Base-by-base conservation (phyloP, 192 early-diverging fungal species). In the Coemansia sp. region DNA sequence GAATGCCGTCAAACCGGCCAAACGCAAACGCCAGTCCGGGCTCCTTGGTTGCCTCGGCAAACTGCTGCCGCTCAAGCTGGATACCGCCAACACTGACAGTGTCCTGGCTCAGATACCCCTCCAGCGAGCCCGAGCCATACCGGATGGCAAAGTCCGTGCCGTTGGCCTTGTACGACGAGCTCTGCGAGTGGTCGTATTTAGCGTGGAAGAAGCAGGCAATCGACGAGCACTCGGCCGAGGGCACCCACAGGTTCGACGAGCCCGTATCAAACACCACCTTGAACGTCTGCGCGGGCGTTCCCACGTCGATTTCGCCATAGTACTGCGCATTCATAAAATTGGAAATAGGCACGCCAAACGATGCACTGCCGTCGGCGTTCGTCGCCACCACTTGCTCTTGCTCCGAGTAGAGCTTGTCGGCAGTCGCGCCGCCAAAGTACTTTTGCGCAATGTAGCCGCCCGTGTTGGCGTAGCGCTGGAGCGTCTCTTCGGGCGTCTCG, bases 271-370 rank as follows among this genome's bases (percentile, higher is more conserved):
- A 94, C 38, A 95, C 90, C 32, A 96, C 94, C 56, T 89, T 89
- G 84, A 98, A 98, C 8, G 83, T 89, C 81, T 98, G 96, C 27
- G 90, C 82, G 20, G 97, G 97, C 19, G 93, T 93, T 7, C 93
- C 95, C 47, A 96, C 61, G 29, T 81, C 81, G 71, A 97, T 91
- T 43, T 96, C 93, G 20, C 95, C 96, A 70, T 91, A 99, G 85
- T 98, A 99, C 86, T 93, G 92, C 3, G 96, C 97, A 64, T 99
- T 97, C 94, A 94, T 91, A 74, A 89, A 96, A 86, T 96, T 93
- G 38, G 92, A 90, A 20, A 94, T 84, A 27, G 94, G 94, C 40
- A 94, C 87, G 29, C 90, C 91, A 41, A 88, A 89, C 9, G 85
- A 59, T 19, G 85, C 82, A 4, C 71, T 78, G 67, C 88, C 88